These are phyloP conservation scores for Zanthoxylum bungeanum DNA, from an alignment of 345 rosid genomes.

Conservation along the genomic window DNA sequence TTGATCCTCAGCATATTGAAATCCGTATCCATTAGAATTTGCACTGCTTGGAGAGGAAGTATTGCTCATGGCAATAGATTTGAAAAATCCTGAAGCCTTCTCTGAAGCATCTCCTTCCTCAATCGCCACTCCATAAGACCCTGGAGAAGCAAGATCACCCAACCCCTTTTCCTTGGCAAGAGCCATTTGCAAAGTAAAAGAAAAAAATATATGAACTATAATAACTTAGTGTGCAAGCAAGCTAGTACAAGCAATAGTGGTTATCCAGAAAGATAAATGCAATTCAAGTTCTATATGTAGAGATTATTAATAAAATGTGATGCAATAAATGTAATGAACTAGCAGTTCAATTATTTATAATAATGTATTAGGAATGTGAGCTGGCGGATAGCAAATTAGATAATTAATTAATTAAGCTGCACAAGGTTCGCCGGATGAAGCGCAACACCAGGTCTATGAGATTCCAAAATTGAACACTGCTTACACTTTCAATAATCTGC, in stretches of 20 bases:
- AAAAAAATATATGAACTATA: no score
- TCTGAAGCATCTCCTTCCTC: slow-evolving; percentile 30
- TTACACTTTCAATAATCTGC: slow-evolving; percentile 2
- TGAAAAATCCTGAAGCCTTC: slow-evolving; percentile 19
- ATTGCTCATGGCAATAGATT: slow-evolving; percentile 20
- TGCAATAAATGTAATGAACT: slow-evolving; percentile 7
- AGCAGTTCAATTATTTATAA: neutral
- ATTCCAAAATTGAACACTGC: slow-evolving; percentile 20
- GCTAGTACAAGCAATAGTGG: slow-evolving; percentile 2
- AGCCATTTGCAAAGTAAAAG: slow-evolving; percentile 49
- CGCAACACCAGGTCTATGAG: slow-evolving; percentile 43
- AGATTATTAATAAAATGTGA: neutral
- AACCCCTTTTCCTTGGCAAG: slow-evolving; percentile 38
- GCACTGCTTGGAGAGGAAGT: slow-evolving; percentile 43
- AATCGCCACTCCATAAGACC: slow-evolving; percentile 16
- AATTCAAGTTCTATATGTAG: slow-evolving; percentile 19
- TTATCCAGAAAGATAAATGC: slow-evolving; percentile 9
- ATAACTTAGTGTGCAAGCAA: neutral
- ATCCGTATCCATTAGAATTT: slow-evolving; percentile 44
- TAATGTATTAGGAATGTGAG: slow-evolving; percentile 42
- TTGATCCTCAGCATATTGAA: slow-evolving; percentile 42
- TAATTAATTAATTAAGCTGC: slow-evolving; percentile 22
- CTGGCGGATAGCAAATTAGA: slow-evolving; percentile 38
- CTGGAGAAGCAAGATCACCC: slow-evolving; percentile 42
- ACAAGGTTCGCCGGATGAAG: slow-evolving; percentile 39